phyloP scores from a whole-genome alignment of 2,329 filamentous ascomycete species.

The Beauveria caledonica region DNA sequence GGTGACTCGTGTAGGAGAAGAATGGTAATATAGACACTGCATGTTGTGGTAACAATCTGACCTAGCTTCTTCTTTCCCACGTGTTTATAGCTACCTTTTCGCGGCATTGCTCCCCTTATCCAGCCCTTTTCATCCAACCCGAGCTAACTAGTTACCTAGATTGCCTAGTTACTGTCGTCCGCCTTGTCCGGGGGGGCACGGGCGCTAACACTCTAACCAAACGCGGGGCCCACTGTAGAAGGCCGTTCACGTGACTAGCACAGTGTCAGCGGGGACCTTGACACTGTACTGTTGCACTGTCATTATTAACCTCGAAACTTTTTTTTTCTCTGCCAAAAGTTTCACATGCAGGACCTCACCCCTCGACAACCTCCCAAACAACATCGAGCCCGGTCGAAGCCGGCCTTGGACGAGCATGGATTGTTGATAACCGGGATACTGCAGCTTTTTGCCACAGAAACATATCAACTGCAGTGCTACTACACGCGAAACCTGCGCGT shows the following conservation, averaged over 20 bases:
- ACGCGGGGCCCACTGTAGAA: neutral
- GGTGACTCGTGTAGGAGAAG: neutral
- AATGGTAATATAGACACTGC: neutral
- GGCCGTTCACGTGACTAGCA: slow-evolving; percentile 2
- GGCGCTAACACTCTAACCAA: slow-evolving; percentile 7
- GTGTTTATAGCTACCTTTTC: neutral
- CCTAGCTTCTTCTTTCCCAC: neutral
- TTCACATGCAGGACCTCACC: slow-evolving; percentile 1
- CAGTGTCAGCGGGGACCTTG: neutral
- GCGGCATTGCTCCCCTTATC: neutral
- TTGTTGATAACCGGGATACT: neutral
- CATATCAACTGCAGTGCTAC: neutral
- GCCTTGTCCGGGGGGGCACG: neutral
- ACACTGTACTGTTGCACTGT: slow-evolving; percentile 7
- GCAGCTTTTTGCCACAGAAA: neutral
- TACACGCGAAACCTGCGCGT: neutral
- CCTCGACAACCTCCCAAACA: neutral
- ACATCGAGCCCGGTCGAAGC: neutral
- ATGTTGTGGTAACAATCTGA: too few relatives aligned
- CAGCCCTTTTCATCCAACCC: neutral
- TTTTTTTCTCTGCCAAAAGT: neutral
- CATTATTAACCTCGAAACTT: slow-evolving; percentile 12
- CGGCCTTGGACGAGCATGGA: neutral
- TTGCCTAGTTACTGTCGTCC: too few relatives aligned
- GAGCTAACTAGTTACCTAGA: neutral